Evolutionary conservation across 2,329 filamentous ascomycete species (phyloP).

Genomic region (Epichloe hybrida): DNA sequence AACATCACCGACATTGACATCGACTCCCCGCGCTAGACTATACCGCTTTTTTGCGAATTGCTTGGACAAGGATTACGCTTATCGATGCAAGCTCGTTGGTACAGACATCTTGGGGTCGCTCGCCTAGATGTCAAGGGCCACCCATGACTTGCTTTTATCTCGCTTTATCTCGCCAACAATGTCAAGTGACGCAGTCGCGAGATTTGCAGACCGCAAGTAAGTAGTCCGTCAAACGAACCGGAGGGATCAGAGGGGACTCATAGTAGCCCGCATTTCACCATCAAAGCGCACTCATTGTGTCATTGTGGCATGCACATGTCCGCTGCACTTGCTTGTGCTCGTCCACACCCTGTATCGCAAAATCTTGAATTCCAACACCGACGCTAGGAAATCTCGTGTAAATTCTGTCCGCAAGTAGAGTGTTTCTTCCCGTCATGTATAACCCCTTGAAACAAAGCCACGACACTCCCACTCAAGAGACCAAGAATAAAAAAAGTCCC

Average conservation of each 20-base stretch:
- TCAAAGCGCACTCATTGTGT: not conserved
- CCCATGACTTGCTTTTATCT: no score
- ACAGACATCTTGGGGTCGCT: not conserved
- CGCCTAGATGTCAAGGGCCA: not conserved
- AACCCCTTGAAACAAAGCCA: not conserved
- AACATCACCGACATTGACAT: not conserved
- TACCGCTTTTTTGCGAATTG: not conserved
- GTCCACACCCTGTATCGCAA: not conserved
- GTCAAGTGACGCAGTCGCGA: not conserved
- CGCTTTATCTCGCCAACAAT: no score
- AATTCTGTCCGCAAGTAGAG: not conserved
- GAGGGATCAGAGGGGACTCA: not conserved
- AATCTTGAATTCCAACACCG: not conserved
- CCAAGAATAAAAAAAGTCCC: no score
- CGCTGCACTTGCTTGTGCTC: not conserved
- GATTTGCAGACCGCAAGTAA: no score
- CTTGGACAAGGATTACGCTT: not conserved
- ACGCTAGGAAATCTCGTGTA: not conserved
- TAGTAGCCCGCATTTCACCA: not conserved
- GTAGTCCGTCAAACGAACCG: not conserved
- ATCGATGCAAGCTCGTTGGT: not conserved
- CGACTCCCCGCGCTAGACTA: not conserved
- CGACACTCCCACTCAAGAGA: not conserved
- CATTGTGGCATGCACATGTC: not conserved
- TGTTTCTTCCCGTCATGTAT: not conserved